Percentiles rank a stretch among this genome's conserved stretches.
phyloP scores from a whole-genome alignment of 1,139 yeast genomes.

The Torulaspora globosa region DNA sequence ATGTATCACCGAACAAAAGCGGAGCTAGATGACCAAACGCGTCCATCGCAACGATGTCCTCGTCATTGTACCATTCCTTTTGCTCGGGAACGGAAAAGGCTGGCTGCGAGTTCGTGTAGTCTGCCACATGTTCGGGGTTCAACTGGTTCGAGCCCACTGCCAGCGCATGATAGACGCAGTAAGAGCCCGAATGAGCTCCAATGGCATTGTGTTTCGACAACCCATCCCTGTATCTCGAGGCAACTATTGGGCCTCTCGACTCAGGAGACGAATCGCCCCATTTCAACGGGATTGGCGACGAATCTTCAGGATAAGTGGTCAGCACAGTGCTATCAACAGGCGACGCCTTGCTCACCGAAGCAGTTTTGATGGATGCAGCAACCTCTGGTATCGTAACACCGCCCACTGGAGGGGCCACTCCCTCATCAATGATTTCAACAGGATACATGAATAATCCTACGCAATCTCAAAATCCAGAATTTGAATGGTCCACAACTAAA shows the following conservation, averaged over 20 bases:
- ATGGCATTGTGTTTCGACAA: conserved; percentile 46
- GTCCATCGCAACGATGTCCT: conserved; percentile 58
- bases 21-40: conserved; percentile 62
- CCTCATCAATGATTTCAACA: conserved; percentile 13
- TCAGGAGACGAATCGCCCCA: conserved; percentile 50
- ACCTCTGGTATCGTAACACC: not conserved
- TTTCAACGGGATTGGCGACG: conserved; percentile 44
- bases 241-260: conserved; percentile 55
- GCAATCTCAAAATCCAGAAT: too few species aligned
- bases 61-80: conserved; percentile 50
- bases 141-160: conserved; percentile 56
- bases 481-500: not conserved
- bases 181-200: conserved; percentile 61
- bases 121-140: conserved; percentile 49
- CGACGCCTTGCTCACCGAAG: conserved; percentile 18
- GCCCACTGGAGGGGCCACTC: conserved; percentile 4
- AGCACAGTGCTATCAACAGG: conserved; percentile 40
- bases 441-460: conserved; percentile 8
- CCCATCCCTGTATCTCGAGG: conserved; percentile 50
- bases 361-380: conserved; percentile 1
- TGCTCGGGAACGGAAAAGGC: conserved; percentile 51
- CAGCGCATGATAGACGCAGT: conserved; percentile 56
- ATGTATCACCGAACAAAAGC: conserved; percentile 46
- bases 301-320: conserved; percentile 51
- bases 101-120: conserved; percentile 59